phyloP scores from a whole-genome alignment of 139 green algal species.

The Chlamydomonas asymmetrica region DNA sequence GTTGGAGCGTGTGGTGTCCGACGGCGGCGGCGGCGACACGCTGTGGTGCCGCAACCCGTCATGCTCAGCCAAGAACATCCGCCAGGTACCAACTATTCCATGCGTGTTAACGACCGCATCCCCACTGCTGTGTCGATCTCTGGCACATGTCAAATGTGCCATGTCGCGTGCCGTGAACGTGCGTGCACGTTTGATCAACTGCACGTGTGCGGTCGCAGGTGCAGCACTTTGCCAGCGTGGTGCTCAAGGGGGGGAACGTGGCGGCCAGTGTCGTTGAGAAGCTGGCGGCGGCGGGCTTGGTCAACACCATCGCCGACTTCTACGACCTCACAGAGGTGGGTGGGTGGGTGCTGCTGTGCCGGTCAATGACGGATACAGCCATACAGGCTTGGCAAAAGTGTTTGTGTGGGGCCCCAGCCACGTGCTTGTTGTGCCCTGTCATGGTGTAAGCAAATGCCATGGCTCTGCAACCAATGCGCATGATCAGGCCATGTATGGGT shows the following conservation, averaged over 20 bases:
- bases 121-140: not conserved
- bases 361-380: not conserved
- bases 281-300: conserved; percentile 27
- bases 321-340: conserved; percentile 16
- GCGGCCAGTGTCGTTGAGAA: not conserved
- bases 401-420: not conserved
- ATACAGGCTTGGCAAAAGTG: not conserved
- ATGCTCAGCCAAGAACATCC: conserved; percentile 29
- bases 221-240: conserved; percentile 40
- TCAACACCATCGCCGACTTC: conserved; percentile 8
- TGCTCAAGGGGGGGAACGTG: conserved; percentile 25
- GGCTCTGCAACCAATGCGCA: not conserved
- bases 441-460: conserved; percentile 19
- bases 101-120: too few relatives aligned
- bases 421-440: not conserved
- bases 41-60: conserved; percentile 35
- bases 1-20: conserved; percentile 11
- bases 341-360: too few relatives aligned
- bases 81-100: not conserved
- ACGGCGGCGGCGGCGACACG: not conserved
- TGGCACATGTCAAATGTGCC: not conserved
- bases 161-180: not conserved
- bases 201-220: not conserved
- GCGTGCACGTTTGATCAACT: not conserved
- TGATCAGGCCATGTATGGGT: not conserved